Conservation (phyloP, 2,329 filamentous ascomycete genomes). For the Fusarium chlamydosporum region DNA sequence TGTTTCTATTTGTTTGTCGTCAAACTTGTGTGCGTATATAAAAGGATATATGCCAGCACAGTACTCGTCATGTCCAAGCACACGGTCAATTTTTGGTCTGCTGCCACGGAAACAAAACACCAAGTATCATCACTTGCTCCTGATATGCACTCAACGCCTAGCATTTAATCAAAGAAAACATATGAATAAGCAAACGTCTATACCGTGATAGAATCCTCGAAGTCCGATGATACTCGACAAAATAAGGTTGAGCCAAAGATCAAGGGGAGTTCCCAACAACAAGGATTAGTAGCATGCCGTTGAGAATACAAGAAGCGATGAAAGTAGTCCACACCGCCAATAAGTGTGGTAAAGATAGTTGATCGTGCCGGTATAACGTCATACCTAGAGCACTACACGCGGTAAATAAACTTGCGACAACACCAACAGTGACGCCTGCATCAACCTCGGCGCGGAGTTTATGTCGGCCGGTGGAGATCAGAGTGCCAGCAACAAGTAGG, state of each 20-base stretch:
- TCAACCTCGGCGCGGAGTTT: constrained; percentile 80
- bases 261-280: constrained; percentile 59
- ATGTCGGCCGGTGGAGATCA: constrained; percentile 77
- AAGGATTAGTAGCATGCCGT: constrained; percentile 61
- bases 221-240: neutral
- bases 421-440: constrained; percentile 77
- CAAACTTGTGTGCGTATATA: constrained; percentile 9
- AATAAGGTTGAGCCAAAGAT: neutral
- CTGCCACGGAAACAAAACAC: neutral
- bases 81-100: neutral
- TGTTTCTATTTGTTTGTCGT: constrained; percentile 19
- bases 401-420: constrained; percentile 75
- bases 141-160: constrained; percentile 45
- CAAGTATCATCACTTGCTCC: constrained; percentile 7
- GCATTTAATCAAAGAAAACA: constrained; percentile 20
- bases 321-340: constrained; percentile 58
- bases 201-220: constrained; percentile 20
- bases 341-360: constrained; percentile 60
- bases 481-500: constrained; percentile 73
- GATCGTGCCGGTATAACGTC: constrained; percentile 67
- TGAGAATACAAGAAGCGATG: constrained; percentile 57
- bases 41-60: constrained; percentile 3
- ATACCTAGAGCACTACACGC: constrained; percentile 73
- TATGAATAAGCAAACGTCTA: constrained; percentile 9
- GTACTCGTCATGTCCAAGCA: too few relatives aligned